Percentiles rank a stretch among this genome's conserved stretches.
Evolutionary conservation across 2,329 filamentous ascomycete species (phyloP).

Genomic region (Verticillium nubilum): DNA sequence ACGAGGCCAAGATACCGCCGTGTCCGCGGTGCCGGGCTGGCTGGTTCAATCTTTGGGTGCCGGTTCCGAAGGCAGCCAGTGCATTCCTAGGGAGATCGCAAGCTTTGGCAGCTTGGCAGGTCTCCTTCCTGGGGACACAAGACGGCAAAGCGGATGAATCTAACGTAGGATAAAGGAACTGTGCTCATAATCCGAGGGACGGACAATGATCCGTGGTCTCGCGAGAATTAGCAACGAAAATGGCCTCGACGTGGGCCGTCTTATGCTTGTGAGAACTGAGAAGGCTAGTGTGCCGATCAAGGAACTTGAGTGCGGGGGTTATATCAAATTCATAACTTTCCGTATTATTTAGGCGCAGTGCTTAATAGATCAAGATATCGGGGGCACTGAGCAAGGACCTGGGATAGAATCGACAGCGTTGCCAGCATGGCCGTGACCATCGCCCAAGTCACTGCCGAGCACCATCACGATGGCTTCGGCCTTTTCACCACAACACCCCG

Average conservation of each 20-base stretch:
- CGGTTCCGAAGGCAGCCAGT: too few relatives aligned
- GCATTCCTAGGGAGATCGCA: too few relatives aligned
- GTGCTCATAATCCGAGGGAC: neutral
- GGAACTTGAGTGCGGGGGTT: too few relatives aligned
- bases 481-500: slow-evolving; percentile 4
- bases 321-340: too few relatives aligned
- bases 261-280: neutral
- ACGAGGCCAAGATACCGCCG: neutral
- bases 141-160: neutral
- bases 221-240: neutral
- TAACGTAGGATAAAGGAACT: neutral
- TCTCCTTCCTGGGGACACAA: too few relatives aligned
- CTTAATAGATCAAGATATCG: neutral
- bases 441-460: neutral
- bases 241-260: neutral
- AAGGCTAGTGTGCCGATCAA: too few relatives aligned
- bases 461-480: slow-evolving; percentile 3
- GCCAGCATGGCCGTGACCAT: neutral
- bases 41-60: neutral
- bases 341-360: too few relatives aligned
- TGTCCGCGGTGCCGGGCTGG: neutral
- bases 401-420: neutral
- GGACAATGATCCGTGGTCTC: neutral
- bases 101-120: too few relatives aligned
- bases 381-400: neutral